Evolutionary conservation across 164 flowering plant genomes (phyloP), one percentile per base, ranked within the genome.

Genomic region (Umbilicus rupestris): DNA sequence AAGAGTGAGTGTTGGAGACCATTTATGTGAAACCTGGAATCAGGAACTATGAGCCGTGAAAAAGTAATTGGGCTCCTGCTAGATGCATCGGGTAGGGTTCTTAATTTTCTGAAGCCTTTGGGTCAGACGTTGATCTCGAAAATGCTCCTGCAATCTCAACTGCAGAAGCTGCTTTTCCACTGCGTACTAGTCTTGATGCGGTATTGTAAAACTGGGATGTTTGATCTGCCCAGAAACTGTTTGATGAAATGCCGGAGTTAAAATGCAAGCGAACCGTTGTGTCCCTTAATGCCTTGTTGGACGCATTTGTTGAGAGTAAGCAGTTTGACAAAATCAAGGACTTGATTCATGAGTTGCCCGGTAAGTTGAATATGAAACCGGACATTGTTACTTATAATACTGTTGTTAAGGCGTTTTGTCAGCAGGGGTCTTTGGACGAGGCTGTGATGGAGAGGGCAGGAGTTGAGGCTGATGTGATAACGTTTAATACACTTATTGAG

Each of bases 121-220:
- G 78, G 67, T 75, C 83, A 17, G 89, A 83, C 33, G 76, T 71
- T 19, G 96, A 78, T 65, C 73, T 82, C 15, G 95, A 90, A 70
- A 85, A 88, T 52, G 93, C 83, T 64, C 81, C 87, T 7, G 91
- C 96, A 63, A 90, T 89, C 73, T 90, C 97, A 65, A 83, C 71
- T 19, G 97, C 88, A 16, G 97, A 85, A 44, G 89, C 87, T 52
- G 81, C 84, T 73, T 83, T 81, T 37, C 97, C 92, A 67, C 69
- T 71, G 14, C 86, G 84, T 24, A 63, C 24, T 5, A 80, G 82
- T 73, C 14, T 69, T 77, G 6, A 5, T 66, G 11, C 73, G 79
- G 5, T 83, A 78, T 37, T 82, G 83, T 0, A 57, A 71, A 63
- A 39, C 81, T 7, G 75, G 76, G 14, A 80, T 83, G 85, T 78